phyloP scores from a whole-genome alignment of 257 asterid genomes.

The Solanum medicagineum region DNA sequence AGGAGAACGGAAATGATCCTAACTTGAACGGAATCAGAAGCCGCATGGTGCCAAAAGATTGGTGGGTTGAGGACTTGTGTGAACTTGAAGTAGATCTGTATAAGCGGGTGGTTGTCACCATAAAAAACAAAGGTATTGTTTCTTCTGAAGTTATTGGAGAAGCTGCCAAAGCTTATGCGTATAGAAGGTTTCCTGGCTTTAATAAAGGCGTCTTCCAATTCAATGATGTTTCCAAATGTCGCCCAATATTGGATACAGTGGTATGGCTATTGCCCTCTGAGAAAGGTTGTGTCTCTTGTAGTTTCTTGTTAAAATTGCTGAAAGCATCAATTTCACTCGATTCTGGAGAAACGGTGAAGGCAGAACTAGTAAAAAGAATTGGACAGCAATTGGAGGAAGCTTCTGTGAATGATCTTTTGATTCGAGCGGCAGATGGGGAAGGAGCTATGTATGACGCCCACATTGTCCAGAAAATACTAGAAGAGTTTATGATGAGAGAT shows the following conservation, averaged over 20 bases:
- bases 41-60: constrained; percentile 63
- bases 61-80: constrained; percentile 94
- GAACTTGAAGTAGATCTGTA: constrained; percentile 79
- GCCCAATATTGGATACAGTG: constrained; percentile 44
- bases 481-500: constrained; percentile 54
- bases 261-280: constrained; percentile 74
- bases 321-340: constrained; percentile 60
- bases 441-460: constrained; percentile 40
- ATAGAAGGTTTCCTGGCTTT: constrained; percentile 51
- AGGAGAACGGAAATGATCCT: constrained; percentile 59
- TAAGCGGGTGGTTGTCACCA: constrained; percentile 38
- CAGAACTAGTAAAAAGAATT: constrained; percentile 48
- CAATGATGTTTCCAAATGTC: constrained; percentile 41
- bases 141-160: constrained; percentile 74
- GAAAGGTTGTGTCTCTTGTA: constrained; percentile 61
- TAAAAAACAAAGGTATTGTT: constrained; percentile 39
- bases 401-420: constrained; percentile 61
- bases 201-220: constrained; percentile 41
- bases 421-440: constrained; percentile 45
- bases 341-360: constrained; percentile 43
- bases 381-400: constrained; percentile 95
- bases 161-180: constrained; percentile 80
- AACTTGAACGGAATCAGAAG: constrained; percentile 48
- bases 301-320: constrained; percentile 77
- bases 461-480: constrained; percentile 47